Evolutionary conservation across 78 protist species (phyloP), one percentile per base, ranked within the genome.

Genomic region (Tieghemostelium lacteum): DNA sequence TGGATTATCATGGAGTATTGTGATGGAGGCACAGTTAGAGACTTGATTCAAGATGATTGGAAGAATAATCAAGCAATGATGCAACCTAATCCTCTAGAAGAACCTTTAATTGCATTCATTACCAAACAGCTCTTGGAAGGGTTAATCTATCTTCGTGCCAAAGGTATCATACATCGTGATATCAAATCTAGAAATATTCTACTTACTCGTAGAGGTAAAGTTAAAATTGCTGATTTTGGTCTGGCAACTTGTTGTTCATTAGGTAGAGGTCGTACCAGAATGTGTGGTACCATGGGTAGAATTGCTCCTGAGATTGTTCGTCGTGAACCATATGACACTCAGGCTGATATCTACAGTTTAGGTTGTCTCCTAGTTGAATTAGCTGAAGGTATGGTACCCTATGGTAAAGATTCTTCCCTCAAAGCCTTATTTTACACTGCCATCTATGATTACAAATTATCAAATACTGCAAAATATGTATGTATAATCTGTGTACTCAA

Each of bases 101-200:
- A 80, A 24, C 63, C 75, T 14, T 42, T 80, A 24, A 67, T 80
- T 0, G 75, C 88, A 29, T 80, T 62, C 65, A 67, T 80, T 8
- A 29, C 75, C 0, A 10, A n/a, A 3, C 76, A 80, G 31, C 24
- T 80, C 16, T 61, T 80, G 31, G 88, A 80, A 14, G 88, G 75
- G 29, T 24, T 80, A 57, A 34, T 67, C 42, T 80, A 80, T 29
- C 75, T 80, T 20, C 64, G 88, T 20, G 8, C 75, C 0, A 75
- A 87, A 42, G 42, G 73, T 20, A 70, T 87, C 52, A 87, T 87
- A 4, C 93, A 87, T 62, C 62, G 93, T n/a, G 97, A 95, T 45
- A 95, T 95, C 61, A 95, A 95, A 49, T 93, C 95, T 14, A 92
- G 96, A 12, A 96, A 96, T 72, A 74, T 96, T 29, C 91, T 96